phyloP scores from a whole-genome alignment of 257 asterid species.

The Gentiana dahurica region DNA sequence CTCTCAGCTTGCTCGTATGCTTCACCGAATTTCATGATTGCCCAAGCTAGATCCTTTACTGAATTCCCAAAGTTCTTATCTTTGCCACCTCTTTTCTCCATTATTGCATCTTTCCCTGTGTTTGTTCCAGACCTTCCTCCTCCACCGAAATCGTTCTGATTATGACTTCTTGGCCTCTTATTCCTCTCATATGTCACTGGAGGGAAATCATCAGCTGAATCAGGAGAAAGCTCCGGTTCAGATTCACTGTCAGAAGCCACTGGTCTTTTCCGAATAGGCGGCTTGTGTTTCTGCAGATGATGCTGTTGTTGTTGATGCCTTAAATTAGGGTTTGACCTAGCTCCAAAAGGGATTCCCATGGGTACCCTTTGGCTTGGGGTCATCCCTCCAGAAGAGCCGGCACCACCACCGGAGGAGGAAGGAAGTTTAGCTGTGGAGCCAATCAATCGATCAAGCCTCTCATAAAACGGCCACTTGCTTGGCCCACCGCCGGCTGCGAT shows the following conservation, averaged over 20 bases:
- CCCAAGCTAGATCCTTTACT: conserved; percentile 42
- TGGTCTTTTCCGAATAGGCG: conserved; percentile 20
- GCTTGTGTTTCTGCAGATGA: conserved; percentile 9
- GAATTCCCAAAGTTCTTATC: conserved; percentile 38
- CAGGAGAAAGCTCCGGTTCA: conserved; percentile 39
- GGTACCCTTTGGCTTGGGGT: conserved; percentile 11
- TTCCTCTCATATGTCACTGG: conserved; percentile 31
- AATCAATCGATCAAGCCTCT: conserved; percentile 47
- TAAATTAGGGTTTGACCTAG: conserved; percentile 18
- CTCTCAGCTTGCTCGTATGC: conserved; percentile 70
- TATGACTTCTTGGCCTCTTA: conserved; percentile 28
- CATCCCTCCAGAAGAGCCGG: background rate
- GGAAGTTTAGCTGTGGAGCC: conserved; percentile 33
- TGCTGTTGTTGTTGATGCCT: conserved; percentile 12
- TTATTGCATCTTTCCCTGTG: conserved; percentile 1
- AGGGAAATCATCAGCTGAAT: conserved; percentile 52
- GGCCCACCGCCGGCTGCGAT: conserved; percentile 46
- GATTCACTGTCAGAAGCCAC: conserved; percentile 36
- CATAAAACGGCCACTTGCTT: conserved; percentile 56
- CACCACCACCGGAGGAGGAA: conserved; percentile 5
- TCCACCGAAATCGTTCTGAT: conserved; percentile 6
- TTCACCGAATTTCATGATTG: conserved; percentile 64
- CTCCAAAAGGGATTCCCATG: conserved; percentile 32
- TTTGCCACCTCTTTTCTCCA: conserved; percentile 15
- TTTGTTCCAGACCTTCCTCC: background rate